Base-by-base conservation (phyloP, 1,284 basidiomycete genomes). In the Melanopsichium pennsylvanicum region DNA sequence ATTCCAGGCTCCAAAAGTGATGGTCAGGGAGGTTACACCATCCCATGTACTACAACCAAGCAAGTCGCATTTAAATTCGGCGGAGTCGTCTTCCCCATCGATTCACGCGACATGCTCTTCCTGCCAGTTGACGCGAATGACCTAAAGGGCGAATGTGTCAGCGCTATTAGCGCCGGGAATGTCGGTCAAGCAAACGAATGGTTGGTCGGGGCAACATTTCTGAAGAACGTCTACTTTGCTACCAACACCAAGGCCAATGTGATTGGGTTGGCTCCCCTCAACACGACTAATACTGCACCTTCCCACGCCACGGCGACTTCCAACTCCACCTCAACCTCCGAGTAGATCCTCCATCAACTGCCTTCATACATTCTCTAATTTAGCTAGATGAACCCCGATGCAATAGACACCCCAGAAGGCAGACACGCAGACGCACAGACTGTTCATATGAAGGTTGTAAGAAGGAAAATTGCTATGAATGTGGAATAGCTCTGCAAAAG, bases 41-140 rank as follows among this genome's bases (percentile, higher is more conserved):
- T 93, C 51, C 90, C 91, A 2, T 93, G 91, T 83, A 88, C 86
- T 4, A 87, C 87, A 16, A 86, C 83, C 54, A 84, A 86, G 22
- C 84, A 81, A 41, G 84, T 94, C 48, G 86, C 89, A 0, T 82
- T 93, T 58, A 85, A 85, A 3, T 90, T 93, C 66, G 88, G 88
- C 22, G 86, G 86, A 13, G 76, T 81, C 37, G 54, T 80, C 18
- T 93, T 91, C 78, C 79, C 84, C 29, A 74, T 81, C 45, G 73
- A 78, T 33, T 64, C 80, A 2, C 38, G 75, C 5, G 91, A 93
- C 79, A 82, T 94, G 58, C 84, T 88, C 5, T 87, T 91, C 81
- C 77, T 86, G 13, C 89, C 90, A 36, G 81, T 89, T 12, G 82
- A 90, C 76, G 55, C 81, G 29, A 85, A 84, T 68, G 78, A 92